phyloP scores from a whole-genome alignment of 1,284 basidiomycete species.

The Hymenochaete sp. region DNA sequence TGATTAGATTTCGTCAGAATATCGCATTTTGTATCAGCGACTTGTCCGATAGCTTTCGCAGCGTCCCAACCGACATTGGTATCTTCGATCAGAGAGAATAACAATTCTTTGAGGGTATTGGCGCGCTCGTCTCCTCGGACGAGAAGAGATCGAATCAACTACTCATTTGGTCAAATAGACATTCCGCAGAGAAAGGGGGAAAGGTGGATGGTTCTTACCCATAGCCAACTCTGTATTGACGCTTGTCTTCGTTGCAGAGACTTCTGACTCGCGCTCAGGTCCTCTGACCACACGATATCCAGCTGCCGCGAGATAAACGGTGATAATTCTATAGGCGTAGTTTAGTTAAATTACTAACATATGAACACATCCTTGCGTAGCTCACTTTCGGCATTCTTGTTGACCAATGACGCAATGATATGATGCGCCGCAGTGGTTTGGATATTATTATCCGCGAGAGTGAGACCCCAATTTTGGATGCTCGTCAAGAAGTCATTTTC shows the following conservation, averaged over 20 bases:
- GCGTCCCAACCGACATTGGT: constrained; percentile 54
- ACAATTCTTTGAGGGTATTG: constrained; percentile 46
- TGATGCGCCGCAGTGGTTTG: constrained; percentile 12
- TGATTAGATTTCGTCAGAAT: constrained; percentile 72
- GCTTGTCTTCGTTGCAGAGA: constrained; percentile 37
- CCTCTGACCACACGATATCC: constrained; percentile 38
- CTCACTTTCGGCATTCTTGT: constrained; percentile 14
- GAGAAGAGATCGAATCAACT: constrained; percentile 76
- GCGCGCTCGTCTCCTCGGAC: constrained; percentile 61
- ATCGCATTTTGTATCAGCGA: constrained; percentile 46
- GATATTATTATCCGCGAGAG: not conserved
- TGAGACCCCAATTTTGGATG: constrained; percentile 11
- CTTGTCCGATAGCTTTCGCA: constrained; percentile 62
- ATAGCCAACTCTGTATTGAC: constrained; percentile 59
- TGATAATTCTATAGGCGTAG: constrained; percentile 34
- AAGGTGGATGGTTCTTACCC: constrained; percentile 38
- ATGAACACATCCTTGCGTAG: constrained; percentile 20
- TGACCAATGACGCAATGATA: constrained; percentile 9
- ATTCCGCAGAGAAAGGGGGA: not conserved
- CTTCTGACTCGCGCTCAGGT: constrained; percentile 30
- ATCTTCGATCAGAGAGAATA: constrained; percentile 67
- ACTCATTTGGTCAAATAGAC: constrained; percentile 4
- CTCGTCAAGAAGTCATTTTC: constrained; percentile 1
- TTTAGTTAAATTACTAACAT: not conserved
- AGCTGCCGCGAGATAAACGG: constrained; percentile 38